Evolutionary conservation across 441 rosid species (phyloP), one percentile per base, ranked within the genome.

Genomic region (Populus trichocarpa): DNA sequence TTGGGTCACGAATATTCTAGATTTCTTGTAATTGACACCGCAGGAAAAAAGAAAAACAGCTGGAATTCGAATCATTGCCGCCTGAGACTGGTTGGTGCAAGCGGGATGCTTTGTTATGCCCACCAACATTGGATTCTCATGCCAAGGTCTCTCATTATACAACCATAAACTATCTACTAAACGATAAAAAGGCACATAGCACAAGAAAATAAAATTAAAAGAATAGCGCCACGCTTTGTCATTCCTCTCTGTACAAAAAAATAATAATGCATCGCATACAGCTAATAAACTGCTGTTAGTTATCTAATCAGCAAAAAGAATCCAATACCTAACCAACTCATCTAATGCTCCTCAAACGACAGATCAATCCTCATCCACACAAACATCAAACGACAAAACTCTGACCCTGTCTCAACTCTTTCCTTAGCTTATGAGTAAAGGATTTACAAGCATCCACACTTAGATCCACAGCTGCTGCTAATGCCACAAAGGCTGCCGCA

Each of bases 391-490:
- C 90, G 88, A 82, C 90, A 76, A 77, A 84, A 78, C 84, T 88
- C 85, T 87, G 91, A 80, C 87, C 79, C 78, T 85, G 95, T 71
- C 97, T 89, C 82, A 93, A 53, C 88, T 93, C 97, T 84, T 90
- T 88, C 88, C 98, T 88, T 74, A 91, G 88, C 92, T 90, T 91
- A 32, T 85, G 90, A 38, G 97, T 90, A 78, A 94, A 96, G 72
- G 87, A 40, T 77, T 75, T 87, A 74, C 98, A 92, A 50, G 99
- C 99, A 77, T 96, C 97, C 91, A 90, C 82, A 79, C 97, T 90
- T 30, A 92, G 93, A 88, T 94, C 97, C 87, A 96, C 85, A 8
- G 98, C 97, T 23, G 98, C 97, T 3, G 97, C 93, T 26, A 96
- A 53, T 3, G 98, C 98, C 88, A 92, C 97, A 75, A 85, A 93